Conservation (phyloP, 2,329 filamentous ascomycete genomes). For the Pyrenophora seminiperda region DNA sequence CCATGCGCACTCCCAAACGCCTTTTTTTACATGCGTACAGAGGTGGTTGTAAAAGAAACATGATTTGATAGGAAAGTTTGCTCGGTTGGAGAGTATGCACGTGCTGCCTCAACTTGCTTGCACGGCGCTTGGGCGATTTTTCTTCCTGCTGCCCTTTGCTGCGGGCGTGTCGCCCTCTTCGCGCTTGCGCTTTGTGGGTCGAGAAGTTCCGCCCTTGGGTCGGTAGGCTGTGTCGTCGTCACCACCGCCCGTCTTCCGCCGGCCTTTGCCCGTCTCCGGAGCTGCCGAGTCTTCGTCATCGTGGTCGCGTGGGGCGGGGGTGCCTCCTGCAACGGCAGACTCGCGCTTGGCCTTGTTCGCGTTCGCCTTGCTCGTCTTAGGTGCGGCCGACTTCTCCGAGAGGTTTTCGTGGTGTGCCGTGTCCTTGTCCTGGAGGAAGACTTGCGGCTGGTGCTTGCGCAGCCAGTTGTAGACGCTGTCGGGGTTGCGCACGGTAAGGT, state of each 20-base stretch:
- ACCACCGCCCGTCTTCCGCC: slow-evolving; percentile 39
- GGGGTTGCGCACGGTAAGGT: slow-evolving; percentile 73
- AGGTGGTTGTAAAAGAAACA: neutral
- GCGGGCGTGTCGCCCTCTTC: slow-evolving; percentile 43
- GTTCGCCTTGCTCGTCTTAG: slow-evolving; percentile 33
- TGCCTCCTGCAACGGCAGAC: slow-evolving; percentile 41
- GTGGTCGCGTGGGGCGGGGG: slow-evolving; percentile 44
- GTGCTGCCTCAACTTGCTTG: neutral
- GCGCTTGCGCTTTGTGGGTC: slow-evolving; percentile 52
- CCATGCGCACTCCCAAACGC: slow-evolving; percentile 2
- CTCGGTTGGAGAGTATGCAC: neutral
- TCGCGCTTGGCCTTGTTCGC: slow-evolving; percentile 37
- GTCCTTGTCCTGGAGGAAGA: slow-evolving; percentile 77
- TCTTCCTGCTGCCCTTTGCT: slow-evolving; percentile 40
- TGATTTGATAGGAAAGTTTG: neutral
- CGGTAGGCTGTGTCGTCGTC: slow-evolving; percentile 54
- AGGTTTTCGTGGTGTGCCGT: slow-evolving; percentile 46
- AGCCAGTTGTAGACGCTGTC: slow-evolving; percentile 97
- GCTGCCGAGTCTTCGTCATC: slow-evolving; percentile 51
- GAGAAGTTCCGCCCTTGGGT: slow-evolving; percentile 55
- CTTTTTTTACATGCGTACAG: neutral
- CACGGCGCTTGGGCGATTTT: slow-evolving; percentile 37
- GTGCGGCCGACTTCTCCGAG: slow-evolving; percentile 40
- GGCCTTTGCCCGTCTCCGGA: slow-evolving; percentile 35
- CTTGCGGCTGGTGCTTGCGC: slow-evolving; percentile 78